Percentiles rank a stretch among this genome's conserved stretches.
Conservation (phyloP, 768 basidiomycete genomes). For the Trametes gibbosa region DNA sequence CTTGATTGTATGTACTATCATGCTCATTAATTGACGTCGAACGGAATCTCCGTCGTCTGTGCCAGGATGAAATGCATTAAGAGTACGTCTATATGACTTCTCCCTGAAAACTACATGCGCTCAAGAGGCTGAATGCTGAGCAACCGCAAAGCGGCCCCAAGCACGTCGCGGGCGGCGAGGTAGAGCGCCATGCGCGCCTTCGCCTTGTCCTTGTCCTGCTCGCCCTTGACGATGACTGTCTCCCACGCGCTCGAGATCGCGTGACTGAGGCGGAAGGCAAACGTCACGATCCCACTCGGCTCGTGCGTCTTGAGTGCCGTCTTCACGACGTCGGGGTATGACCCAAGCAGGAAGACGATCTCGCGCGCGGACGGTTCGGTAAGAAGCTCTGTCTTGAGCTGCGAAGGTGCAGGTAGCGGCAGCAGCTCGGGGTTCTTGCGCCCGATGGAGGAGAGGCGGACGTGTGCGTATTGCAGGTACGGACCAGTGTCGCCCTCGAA, state of each 20-base stretch:
- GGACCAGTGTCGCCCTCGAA: slow-evolving; percentile 97
- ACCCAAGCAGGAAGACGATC: slow-evolving; percentile 80
- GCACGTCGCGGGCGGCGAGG: slow-evolving; percentile 84
- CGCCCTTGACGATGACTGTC: slow-evolving; percentile 80
- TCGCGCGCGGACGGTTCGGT: slow-evolving; percentile 77
- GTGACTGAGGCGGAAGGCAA: slow-evolving; percentile 81
- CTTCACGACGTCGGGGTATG: slow-evolving; percentile 90
- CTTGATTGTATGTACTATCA: too few species aligned
- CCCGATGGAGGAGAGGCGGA: slow-evolving; percentile 84
- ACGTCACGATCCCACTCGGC: slow-evolving; percentile 90
- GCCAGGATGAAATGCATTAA: slow-evolving; percentile 2
- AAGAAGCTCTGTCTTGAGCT: slow-evolving; percentile 69
- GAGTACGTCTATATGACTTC: slow-evolving; percentile 8
- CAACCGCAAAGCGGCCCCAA: slow-evolving; percentile 81
- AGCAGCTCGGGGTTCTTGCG: slow-evolving; percentile 89
- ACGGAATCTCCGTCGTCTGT: too few species aligned
- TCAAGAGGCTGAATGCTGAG: slow-evolving; percentile 88
- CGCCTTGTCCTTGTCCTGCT: slow-evolving; percentile 72
- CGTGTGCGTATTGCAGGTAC: slow-evolving; percentile 96
- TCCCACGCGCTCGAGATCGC: slow-evolving; percentile 94
- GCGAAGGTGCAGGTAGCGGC: slow-evolving; percentile 66
- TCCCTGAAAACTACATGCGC: slow-evolving; percentile 63
- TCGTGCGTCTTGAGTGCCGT: slow-evolving; percentile 83
- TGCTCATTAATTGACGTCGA: too few species aligned
- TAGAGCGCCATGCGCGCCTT: slow-evolving; percentile 87